Conservation (phyloP, 2,329 filamentous ascomycete species). For the Penicillium sp. region DNA sequence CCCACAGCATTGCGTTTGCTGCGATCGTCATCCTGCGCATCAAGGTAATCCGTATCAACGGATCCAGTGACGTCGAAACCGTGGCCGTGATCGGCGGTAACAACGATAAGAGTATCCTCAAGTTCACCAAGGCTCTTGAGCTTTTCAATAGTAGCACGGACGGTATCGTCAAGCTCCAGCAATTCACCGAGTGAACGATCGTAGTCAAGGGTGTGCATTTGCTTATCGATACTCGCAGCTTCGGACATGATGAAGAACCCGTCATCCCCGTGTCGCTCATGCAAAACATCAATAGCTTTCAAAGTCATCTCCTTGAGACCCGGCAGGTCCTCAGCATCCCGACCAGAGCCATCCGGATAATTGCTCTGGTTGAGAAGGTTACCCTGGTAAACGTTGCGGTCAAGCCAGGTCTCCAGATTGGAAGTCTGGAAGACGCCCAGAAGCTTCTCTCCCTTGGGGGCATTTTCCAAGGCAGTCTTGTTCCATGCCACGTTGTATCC, state of each 20-base stretch:
- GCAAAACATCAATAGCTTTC: slow-evolving; percentile 81
- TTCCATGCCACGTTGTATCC: slow-evolving; percentile 75
- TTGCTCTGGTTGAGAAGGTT: slow-evolving; percentile 71
- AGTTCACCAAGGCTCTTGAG: slow-evolving; percentile 68
- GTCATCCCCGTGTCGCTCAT: slow-evolving; percentile 65
- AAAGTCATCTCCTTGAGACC: slow-evolving; percentile 89
- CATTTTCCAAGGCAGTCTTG: slow-evolving; percentile 69
- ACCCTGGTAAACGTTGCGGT: slow-evolving; percentile 77
- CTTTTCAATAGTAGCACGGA: slow-evolving; percentile 73
- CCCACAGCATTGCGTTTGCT: slow-evolving; percentile 77
- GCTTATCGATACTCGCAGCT: slow-evolving; percentile 84
- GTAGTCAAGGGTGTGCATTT: slow-evolving; percentile 86
- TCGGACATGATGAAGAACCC: slow-evolving; percentile 90
- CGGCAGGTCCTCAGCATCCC: slow-evolving; percentile 72
- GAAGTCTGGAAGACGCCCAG: slow-evolving; percentile 77
- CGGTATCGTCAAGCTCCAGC: slow-evolving; percentile 81
- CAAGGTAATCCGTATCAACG: slow-evolving; percentile 78
- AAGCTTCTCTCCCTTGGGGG: slow-evolving; percentile 63
- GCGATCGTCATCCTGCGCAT: slow-evolving; percentile 67
- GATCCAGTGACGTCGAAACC: slow-evolving; percentile 85
- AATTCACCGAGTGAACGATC: slow-evolving; percentile 84
- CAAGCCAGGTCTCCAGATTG: slow-evolving; percentile 83
- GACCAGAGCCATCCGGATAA: slow-evolving; percentile 67
- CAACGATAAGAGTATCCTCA: slow-evolving; percentile 76
- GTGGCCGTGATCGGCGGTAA: slow-evolving; percentile 87